A percentile compares a stretch with the other conserved stretches of the same genome.
Evolutionary conservation across 73 alveolate genomes (phyloP).

Genomic region (Paramecium tetraurelia): DNA sequence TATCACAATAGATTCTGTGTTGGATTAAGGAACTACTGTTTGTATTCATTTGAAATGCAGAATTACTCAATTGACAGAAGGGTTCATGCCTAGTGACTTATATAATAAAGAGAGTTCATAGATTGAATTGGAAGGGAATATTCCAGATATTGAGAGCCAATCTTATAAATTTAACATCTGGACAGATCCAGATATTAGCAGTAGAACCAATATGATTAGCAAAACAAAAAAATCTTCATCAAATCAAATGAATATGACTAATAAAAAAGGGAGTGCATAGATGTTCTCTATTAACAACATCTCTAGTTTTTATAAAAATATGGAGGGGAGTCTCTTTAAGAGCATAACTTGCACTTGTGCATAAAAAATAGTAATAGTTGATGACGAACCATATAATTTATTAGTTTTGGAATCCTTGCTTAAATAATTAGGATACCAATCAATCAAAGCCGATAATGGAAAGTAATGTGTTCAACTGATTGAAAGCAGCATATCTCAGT

Average conservation of each 20-base stretch:
- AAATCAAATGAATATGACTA: background rate
- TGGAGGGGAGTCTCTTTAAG: background rate
- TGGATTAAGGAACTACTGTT: background rate
- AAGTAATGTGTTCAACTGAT: background rate
- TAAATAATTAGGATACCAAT: background rate
- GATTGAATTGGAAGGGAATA: background rate
- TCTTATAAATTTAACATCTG: background rate
- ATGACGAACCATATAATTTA: constrained; percentile 39
- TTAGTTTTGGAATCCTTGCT: background rate
- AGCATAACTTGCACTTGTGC: background rate
- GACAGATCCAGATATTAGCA: background rate
- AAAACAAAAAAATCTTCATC: background rate
- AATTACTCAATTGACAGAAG: background rate
- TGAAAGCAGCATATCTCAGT: background rate
- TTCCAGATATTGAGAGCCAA: background rate
- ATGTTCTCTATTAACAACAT: background rate
- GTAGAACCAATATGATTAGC: background rate
- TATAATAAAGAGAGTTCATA: background rate
- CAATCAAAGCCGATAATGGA: background rate
- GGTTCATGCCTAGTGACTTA: background rate
- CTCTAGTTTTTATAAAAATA: background rate
- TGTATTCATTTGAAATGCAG: background rate
- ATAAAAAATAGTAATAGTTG: background rate
- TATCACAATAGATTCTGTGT: background rate
- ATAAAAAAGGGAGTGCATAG: background rate